Base-by-base conservation (phyloP, 2,329 filamentous ascomycete genomes). In the Tolypocladium pustulatum region DNA sequence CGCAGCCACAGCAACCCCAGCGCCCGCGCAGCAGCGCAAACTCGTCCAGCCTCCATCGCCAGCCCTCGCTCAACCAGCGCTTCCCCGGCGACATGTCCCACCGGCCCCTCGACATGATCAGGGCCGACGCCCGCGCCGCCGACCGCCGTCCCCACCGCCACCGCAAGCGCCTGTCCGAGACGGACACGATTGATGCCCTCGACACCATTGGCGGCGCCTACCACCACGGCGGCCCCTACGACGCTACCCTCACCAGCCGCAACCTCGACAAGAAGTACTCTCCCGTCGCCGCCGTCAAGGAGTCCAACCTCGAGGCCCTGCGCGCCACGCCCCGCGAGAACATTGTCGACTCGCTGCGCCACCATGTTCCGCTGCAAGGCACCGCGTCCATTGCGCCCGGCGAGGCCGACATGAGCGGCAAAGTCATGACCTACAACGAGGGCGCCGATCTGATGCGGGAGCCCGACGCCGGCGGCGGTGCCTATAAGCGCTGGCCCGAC, bases 191-290 rank as follows among this genome's bases (percentile, higher is more conserved):
- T 66, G 93, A 97, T 70, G 76, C 78, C 6, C 83, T 97, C 1
- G 93, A 96, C 69, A 79, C 81, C n/a, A 72, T 80, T 46, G 81
- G 82, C 56, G 80, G 80, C 22, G 74, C 80, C 2, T 96, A 96
- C 72, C 93, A 97, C 71, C 93, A 97, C 67, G 90, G 88, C 63
- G 92, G 93, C 0, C 93, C 93, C 0, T 97, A 89, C 65, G 93
- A 97, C 69, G 90, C 92, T 12, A 88, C 90, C 2, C 79, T 90
- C 57, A 78, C 87, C 1, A 83, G 88, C 15, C 82, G 90, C 54
- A 97, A 97, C 73, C 78, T 75, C 4, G 78, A 84, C 65, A 79
- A 76, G 65, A 73, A 72, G 63, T 78, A 77, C 60, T 86, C 89
- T 3, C 92, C 93, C 0, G 75, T 97, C 9, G 90, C 88, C 34